Conservation (phyloP, 176 grass and related monocot genomes). For the Raddia guianensis region DNA sequence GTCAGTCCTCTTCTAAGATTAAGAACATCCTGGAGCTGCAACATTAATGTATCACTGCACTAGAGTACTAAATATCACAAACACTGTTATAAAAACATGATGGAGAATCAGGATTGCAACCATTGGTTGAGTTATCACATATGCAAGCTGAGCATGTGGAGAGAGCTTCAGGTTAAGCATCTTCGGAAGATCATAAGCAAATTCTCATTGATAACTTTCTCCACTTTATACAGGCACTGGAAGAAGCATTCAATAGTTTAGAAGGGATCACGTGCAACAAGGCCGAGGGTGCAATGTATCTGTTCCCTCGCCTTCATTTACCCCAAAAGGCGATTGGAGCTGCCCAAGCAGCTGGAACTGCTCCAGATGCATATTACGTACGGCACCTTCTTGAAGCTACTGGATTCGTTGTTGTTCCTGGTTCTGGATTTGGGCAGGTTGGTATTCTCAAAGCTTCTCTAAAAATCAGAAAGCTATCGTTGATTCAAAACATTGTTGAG, state of each 20-base stretch:
- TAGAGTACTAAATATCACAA: neutral
- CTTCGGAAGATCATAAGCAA: constrained; percentile 1
- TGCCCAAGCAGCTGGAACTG: constrained; percentile 63
- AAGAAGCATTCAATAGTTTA: constrained; percentile 93
- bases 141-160: neutral
- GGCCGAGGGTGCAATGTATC: constrained; percentile 97
- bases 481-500: constrained; percentile 5
- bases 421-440: constrained; percentile 92
- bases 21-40: constrained; percentile 18
- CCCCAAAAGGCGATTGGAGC: constrained; percentile 79
- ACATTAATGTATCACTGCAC: neutral
- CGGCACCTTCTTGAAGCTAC: constrained; percentile 83
- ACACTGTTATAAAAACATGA: neutral
- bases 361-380: constrained; percentile 83
- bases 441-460: constrained; percentile 16
- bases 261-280: constrained; percentile 97
- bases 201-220: constrained; percentile 6
- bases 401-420: constrained; percentile 83
- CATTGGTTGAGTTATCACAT: neutral
- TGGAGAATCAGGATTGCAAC: neutral
- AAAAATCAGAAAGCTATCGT: neutral
- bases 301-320: constrained; percentile 83
- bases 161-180: neutral
- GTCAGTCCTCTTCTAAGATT: constrained; percentile 20
- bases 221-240: constrained; percentile 68